Evolutionary conservation across 176 grass and related monocot genomes (phyloP), one percentile per base, ranked within the genome.

Genomic region (Hordeum marinum): DNA sequence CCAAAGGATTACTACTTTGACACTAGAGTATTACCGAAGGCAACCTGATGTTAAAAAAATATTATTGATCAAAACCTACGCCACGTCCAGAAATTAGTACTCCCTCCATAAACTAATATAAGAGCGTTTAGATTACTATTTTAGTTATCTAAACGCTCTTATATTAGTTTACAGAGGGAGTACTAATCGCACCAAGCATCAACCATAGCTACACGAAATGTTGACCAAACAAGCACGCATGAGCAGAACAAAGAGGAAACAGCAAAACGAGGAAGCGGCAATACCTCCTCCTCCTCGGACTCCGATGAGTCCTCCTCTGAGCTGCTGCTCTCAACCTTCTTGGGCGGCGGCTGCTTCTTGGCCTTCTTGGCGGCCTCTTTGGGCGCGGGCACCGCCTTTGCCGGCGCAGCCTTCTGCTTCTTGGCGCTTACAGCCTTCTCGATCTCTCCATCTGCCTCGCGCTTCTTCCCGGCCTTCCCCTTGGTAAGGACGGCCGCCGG

Each of bases 251-350:
- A 5, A 0, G 8, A 8, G 42, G n/a, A 21, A 39, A 70, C 26
- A 13, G 24, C 72, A 57, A 35, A 29, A 77, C 8, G 55, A 36
- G 36, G 12, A 32, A 42, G 65, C 34, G 2, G 24, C 20, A 9
- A 71, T 83, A 91, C 94, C 85, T 93, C 89, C 34, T 91, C 88
- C 29, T 96, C 88, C 29, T 96, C 91, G 20, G 90, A 93, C 23
- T 93, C 91, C 9, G 80, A 81, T 0, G 91, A 81, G n/a, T n/a
- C n/a, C 70, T 95, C 91, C 4, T 95, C 93, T 3, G 94, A 85
- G 62, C 88, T 93, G 86, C 85, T 90, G 65, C 67, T 71, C 68
- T 84, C 85, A 4, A 3, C 68, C 80, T 87, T 88, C 88, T 90
- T 92, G 32, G 85, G 85, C 26, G 85, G 83, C 29, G 79, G 85